phyloP scores from a whole-genome alignment of 192 early-diverging fungal genomes.

The Phlyctochytrium bullatum region DNA sequence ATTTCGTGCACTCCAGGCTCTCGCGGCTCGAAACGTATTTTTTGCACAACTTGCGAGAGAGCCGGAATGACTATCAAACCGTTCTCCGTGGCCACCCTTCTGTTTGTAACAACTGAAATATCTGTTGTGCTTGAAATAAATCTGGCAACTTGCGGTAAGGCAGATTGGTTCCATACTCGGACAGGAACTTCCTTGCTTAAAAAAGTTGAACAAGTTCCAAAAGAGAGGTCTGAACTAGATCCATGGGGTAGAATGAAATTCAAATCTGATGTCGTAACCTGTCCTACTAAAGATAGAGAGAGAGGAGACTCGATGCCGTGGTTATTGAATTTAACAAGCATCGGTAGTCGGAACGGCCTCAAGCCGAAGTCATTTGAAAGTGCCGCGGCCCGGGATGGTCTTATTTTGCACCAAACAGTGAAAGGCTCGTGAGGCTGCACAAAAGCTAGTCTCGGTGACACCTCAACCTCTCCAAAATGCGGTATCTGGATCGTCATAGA shows the following conservation, averaged over 20 bases:
- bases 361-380: conserved; percentile 17
- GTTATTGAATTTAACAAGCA: conserved; percentile 21
- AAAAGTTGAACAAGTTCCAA: conserved; percentile 11
- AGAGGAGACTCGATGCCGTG: conserved; percentile 25
- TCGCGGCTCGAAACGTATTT: conserved; percentile 23
- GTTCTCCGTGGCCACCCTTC: neutral
- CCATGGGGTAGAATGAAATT: conserved; percentile 12
- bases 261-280: conserved; percentile 26
- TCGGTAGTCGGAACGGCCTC: conserved; percentile 12
- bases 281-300: conserved; percentile 9
- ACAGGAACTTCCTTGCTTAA: conserved; percentile 20
- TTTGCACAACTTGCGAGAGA: neutral
- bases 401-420: conserved; percentile 19
- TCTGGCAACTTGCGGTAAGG: conserved; percentile 19
- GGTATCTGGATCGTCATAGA: neutral
- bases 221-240: conserved; percentile 3
- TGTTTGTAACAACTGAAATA: conserved; percentile 13
- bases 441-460: conserved; percentile 20
- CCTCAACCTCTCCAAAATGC: conserved; percentile 16
- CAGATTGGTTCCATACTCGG: conserved; percentile 23
- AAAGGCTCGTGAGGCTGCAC: conserved; percentile 22
- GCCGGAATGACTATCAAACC: conserved; percentile 15
- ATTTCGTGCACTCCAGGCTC: conserved; percentile 13
- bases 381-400: conserved; percentile 21
- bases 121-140: conserved; percentile 11